Evolutionary conservation across 257 asterid species (phyloP).

Genomic region (Solanum microdontum): DNA sequence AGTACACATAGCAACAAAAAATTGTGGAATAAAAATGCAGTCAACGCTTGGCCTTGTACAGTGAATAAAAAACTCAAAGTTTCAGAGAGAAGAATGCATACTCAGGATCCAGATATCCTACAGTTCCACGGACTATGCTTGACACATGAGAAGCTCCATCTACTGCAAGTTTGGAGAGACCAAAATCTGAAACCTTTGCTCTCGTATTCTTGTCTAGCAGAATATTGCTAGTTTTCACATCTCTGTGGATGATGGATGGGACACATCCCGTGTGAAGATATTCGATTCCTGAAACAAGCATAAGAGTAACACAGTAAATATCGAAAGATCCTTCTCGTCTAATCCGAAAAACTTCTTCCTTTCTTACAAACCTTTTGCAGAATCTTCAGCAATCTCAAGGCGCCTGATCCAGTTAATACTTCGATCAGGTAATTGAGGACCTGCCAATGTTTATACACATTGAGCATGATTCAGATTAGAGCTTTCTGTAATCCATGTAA

Average conservation of each 20-base stretch:
- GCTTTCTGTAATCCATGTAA: not conserved
- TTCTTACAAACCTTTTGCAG: constrained; percentile 74
- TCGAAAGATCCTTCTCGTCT: not conserved
- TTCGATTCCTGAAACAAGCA: constrained; percentile 72
- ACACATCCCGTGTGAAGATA: constrained; percentile 96
- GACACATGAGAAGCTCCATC: constrained; percentile 99
- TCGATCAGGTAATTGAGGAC: constrained; percentile 57
- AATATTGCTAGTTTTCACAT: constrained; percentile 89
- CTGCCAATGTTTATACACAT: constrained; percentile 18
- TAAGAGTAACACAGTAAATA: not conserved
- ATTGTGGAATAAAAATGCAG: not conserved
- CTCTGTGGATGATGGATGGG: constrained; percentile 94
- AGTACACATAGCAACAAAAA: not conserved
- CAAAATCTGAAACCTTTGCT: constrained; percentile 97
- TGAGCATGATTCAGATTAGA: not conserved
- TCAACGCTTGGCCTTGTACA: not conserved
- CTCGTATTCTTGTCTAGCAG: constrained; percentile 86
- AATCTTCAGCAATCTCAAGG: constrained; percentile 95
- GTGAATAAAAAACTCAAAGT: not conserved
- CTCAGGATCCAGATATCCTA: constrained; percentile 99
- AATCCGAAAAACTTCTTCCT: not conserved
- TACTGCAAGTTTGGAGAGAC: constrained; percentile 90
- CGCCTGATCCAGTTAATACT: constrained; percentile 80
- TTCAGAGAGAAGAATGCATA: constrained; percentile 22
- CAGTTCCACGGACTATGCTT: constrained; percentile 97